Base-by-base conservation (phyloP, 257 asterid species). In the Solanum chmielewskii region DNA sequence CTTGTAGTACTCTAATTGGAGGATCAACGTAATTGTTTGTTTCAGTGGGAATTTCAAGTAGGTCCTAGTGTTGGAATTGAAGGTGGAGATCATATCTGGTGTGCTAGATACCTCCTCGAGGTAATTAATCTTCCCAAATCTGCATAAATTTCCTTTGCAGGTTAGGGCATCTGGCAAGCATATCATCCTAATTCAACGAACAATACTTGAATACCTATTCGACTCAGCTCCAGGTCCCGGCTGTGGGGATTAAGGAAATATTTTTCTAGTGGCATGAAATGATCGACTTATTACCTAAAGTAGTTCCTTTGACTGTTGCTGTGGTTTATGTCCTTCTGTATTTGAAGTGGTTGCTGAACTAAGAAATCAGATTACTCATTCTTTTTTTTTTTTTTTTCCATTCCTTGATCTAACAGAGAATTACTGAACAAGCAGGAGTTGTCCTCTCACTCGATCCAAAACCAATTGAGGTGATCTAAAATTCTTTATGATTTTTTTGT, bases 21-120 rank as follows among this genome's bases (percentile, higher is more conserved):
- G 85, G 10, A 47, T 16, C 37, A 80, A 47, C 29, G 47, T 29
- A 6, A 81, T 27, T 81, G 60, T 41, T 88, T 92, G 75, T 60
- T 89, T 90, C 91, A 97, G 98, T 97, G 99, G 99, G 99, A 97
- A 87, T 97, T 95, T 84, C 99, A 95, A 97, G 98, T 97, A 23
- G 99, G 99, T 77, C 99, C 99, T 1, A 94, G 98, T 75, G 97
- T 94, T 66, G 99, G 99, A 78, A 97, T 97, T 60, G 99, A 95
- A 90, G 99, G 96, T 45, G 99, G 95, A 41, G 98, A 97, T 88
- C 99, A 97, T 92, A 93, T 95, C 87, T 97, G 99, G 99, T 92
- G 96, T 45, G 98, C 98, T 44, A 93, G 99, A 83, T 97, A 97
- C 92, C 92, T 97, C 86, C 99, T 97, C 81, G 99, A 97, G 98